Evolutionary conservation across 164 flowering plant genomes (phyloP).

Genomic region (Berberis vulgaris): DNA sequence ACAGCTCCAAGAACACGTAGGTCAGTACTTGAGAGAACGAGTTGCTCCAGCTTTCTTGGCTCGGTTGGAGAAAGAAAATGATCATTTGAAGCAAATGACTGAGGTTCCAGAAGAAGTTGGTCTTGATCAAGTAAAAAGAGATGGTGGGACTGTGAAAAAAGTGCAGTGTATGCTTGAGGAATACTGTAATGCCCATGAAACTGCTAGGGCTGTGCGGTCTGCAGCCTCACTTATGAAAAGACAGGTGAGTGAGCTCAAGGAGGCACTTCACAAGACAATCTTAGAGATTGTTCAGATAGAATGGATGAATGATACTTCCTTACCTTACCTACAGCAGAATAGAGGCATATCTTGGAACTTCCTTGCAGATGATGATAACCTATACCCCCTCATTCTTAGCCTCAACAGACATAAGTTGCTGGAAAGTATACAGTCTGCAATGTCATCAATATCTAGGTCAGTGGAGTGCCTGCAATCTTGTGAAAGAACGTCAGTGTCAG

Average conservation of each 20-base stretch:
- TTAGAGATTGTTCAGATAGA: slow-evolving; percentile 82
- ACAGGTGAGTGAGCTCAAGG: slow-evolving; percentile 65
- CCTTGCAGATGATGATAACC: slow-evolving; percentile 39
- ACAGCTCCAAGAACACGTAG: slow-evolving; percentile 62
- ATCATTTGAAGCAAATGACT: slow-evolving; percentile 34
- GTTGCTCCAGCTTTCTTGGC: slow-evolving; percentile 53
- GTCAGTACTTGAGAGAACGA: slow-evolving; percentile 54
- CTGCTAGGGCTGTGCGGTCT: slow-evolving; percentile 80
- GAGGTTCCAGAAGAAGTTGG: slow-evolving; percentile 34
- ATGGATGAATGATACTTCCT: slow-evolving; percentile 60
- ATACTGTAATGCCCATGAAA: slow-evolving; percentile 85
- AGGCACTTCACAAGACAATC: slow-evolving; percentile 52
- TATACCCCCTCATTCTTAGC: slow-evolving; percentile 41
- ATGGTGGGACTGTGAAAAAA: slow-evolving; percentile 42
- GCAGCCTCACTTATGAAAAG: slow-evolving; percentile 65
- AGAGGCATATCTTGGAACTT: slow-evolving; percentile 40
- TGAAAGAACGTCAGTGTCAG: slow-evolving; percentile 64
- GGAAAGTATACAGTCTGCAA: slow-evolving; percentile 54
- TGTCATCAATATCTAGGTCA: slow-evolving; percentile 55
- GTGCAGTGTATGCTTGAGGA: slow-evolving; percentile 83
- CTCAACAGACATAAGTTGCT: slow-evolving; percentile 59
- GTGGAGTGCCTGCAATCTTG: slow-evolving; percentile 66
- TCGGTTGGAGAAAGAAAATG: slow-evolving; percentile 57
- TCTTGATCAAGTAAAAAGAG: slow-evolving; percentile 37
- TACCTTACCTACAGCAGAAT: slow-evolving; percentile 33